phyloP scores from a whole-genome alignment of 2,329 filamentous ascomycete genomes.

The Alternaria triticina region DNA sequence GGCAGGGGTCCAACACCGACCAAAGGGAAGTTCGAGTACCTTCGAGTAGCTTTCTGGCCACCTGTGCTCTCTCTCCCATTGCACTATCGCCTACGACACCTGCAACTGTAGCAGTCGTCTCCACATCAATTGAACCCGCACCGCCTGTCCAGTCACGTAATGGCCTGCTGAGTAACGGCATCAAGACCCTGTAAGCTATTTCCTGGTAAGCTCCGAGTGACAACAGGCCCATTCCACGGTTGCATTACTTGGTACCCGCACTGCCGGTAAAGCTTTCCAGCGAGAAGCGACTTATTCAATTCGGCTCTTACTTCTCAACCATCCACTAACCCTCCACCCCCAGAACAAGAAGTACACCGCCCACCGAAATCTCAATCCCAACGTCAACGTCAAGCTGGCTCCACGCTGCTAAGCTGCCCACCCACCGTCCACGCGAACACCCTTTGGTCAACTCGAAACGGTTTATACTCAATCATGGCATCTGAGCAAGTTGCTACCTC shows the following conservation, averaged over 20 bases:
- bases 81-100: background rate
- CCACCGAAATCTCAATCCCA: background rate
- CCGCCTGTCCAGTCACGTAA: background rate
- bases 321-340: background rate
- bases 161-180: slow-evolving; percentile 10
- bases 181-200: slow-evolving; percentile 8
- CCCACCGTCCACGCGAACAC: slow-evolving; percentile 44
- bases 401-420: slow-evolving; percentile 30
- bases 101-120: slow-evolving; percentile 9
- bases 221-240: slow-evolving; percentile 3
- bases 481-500: slow-evolving; percentile 45
- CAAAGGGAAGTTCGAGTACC: slow-evolving; percentile 20
- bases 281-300: background rate
- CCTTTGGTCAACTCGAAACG: slow-evolving; percentile 48
- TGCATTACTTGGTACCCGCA: slow-evolving; percentile 12
- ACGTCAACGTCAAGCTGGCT: slow-evolving; percentile 34
- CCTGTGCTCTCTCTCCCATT: slow-evolving; percentile 11
- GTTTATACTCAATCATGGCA: slow-evolving; percentile 48
- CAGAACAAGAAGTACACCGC: background rate
- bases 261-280: background rate
- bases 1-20: slow-evolving; percentile 14
- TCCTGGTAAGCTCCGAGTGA: slow-evolving; percentile 12
- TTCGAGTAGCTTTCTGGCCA: slow-evolving; percentile 22
- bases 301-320: background rate
- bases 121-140: slow-evolving; percentile 14